Percentiles rank a stretch among this genome's conserved stretches.
Conservation (phyloP, 805 yeast species). For the Myxozyma monticola region DNA sequence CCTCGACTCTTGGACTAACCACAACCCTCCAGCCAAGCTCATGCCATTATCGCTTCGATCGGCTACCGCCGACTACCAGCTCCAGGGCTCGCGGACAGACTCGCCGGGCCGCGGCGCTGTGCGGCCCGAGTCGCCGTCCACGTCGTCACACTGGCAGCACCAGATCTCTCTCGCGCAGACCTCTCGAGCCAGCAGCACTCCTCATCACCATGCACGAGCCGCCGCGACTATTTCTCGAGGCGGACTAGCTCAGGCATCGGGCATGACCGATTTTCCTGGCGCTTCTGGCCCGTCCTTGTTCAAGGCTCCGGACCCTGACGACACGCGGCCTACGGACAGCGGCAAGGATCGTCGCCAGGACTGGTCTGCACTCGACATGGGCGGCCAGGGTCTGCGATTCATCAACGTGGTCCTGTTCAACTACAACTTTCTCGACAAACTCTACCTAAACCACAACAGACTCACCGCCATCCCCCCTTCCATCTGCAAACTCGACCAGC, state of each 20-base stretch:
- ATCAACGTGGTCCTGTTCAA: slow-evolving; percentile 73
- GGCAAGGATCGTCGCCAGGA: slow-evolving; percentile 23
- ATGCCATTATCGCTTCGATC: too few species aligned
- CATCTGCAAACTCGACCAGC: slow-evolving; percentile 65
- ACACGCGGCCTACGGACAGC: too few species aligned
- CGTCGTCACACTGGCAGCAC: slow-evolving; percentile 61
- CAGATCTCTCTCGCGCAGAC: slow-evolving; percentile 71
- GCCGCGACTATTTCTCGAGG: slow-evolving; percentile 64
- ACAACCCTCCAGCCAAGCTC: too few species aligned
- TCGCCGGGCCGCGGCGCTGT: slow-evolving; percentile 1
- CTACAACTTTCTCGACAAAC: slow-evolving; percentile 79
- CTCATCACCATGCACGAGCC: slow-evolving; percentile 81
- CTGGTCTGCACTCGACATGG: slow-evolving; percentile 91
- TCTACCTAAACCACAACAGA: slow-evolving; percentile 84
- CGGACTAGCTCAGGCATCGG: slow-evolving; percentile 40
- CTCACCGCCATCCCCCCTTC: slow-evolving; percentile 65
- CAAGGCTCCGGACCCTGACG: too few species aligned
- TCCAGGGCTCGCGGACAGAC: neutral
- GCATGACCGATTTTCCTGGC: slow-evolving; percentile 18
- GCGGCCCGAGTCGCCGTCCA: neutral
- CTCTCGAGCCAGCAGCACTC: slow-evolving; percentile 64
- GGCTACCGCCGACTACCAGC: too few species aligned
- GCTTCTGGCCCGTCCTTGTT: too few species aligned
- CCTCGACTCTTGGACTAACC: too few species aligned
- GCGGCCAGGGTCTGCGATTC: slow-evolving; percentile 80